Base-by-base conservation (phyloP, 1,139 yeast genomes). In the Kluyveromyces sp. region DNA sequence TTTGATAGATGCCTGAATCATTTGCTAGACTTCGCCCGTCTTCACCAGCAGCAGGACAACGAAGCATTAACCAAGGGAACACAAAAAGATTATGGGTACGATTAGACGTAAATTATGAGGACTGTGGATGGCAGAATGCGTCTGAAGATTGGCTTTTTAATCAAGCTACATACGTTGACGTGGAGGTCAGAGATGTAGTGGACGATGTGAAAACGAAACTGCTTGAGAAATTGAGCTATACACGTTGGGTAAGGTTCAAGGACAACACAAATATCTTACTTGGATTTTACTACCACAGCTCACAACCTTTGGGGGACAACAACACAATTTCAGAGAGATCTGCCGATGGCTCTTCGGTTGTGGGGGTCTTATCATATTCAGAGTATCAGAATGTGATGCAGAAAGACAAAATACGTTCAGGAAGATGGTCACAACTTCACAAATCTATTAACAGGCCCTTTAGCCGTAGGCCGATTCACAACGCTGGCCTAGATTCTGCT, bases 131-230 rank as follows among this genome's bases (percentile, higher is more conserved):
- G 12, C 13, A 33, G 3, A 20, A 40, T 7, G 11, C 26, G n/a
- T 2, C n/a, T 9, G 34, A 37, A 7, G 32, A 33, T 15, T 17
- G 12, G 25, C 12, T 31, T 4, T 38, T 7, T 18, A 38, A 31
- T 15, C 41, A 38, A 20, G 32, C 41, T 6, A 38, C 41, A 13
- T 29, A 18, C 20, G 44, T 60, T 3, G 47, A 48, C n/a, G 54
- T 57, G 38, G 51, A 51, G 36, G 58, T 54, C 31, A 31, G 43
- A 16, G 65, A 60, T 42, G 56, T 58, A 3, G 39, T 60, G 2
- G 65, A 60, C 46, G 64, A 60, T 46, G 44, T 60, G 30, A 60
- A 60, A 44, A 46, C 47, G 6, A 53, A 49, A 31, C 36, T 60
- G n/a, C 46, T 60, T 12, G 44, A 46, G 8, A 55, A 50, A 39